phyloP scores from a whole-genome alignment of 208 protist genomes.

The Crithidia bombi region DNA sequence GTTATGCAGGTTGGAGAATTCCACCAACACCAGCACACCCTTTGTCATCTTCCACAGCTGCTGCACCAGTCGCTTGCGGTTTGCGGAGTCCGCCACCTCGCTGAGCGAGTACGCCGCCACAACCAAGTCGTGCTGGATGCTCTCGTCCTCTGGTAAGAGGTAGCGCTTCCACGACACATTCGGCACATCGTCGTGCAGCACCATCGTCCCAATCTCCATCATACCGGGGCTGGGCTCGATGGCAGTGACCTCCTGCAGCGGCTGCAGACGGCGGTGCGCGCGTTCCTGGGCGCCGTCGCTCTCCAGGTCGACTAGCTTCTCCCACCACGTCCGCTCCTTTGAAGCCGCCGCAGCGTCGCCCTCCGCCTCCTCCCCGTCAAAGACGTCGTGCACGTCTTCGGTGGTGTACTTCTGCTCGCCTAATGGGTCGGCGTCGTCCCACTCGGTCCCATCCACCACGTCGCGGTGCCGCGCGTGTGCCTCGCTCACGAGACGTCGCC shows the following conservation, averaged over 20 bases:
- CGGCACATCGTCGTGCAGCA: constrained; percentile 86
- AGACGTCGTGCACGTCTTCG: constrained; percentile 53
- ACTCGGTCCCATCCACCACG: constrained; percentile 82
- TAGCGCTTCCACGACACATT: constrained; percentile 90
- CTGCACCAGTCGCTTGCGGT: constrained; percentile 68
- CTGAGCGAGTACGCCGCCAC: constrained; percentile 87
- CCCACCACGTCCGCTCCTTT: constrained; percentile 77
- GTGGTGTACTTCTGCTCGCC: constrained; percentile 35
- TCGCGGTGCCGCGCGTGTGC: constrained; percentile 76
- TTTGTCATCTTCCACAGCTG: constrained; percentile 91
- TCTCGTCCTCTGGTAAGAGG: constrained; percentile 82
- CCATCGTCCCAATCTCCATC: constrained; percentile 92
- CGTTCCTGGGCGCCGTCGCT: constrained; percentile 46
- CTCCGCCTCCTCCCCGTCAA: constrained; percentile 56
- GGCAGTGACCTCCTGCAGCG: constrained; percentile 82
- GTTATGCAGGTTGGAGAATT: constrained; percentile 86
- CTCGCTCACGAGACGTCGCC: constrained; percentile 49
- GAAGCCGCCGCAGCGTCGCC: constrained; percentile 3
- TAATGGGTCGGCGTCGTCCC: constrained; percentile 76
- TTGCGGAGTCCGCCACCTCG: constrained; percentile 70
- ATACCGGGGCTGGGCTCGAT: constrained; percentile 89
- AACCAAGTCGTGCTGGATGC: constrained; percentile 83
- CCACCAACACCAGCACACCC: constrained; percentile 80
- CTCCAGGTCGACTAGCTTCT: constrained; percentile 83
- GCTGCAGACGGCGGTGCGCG: constrained; percentile 67